Evolutionary conservation across 441 rosid genomes (phyloP).

Genomic region (Euphorbia corollata): DNA sequence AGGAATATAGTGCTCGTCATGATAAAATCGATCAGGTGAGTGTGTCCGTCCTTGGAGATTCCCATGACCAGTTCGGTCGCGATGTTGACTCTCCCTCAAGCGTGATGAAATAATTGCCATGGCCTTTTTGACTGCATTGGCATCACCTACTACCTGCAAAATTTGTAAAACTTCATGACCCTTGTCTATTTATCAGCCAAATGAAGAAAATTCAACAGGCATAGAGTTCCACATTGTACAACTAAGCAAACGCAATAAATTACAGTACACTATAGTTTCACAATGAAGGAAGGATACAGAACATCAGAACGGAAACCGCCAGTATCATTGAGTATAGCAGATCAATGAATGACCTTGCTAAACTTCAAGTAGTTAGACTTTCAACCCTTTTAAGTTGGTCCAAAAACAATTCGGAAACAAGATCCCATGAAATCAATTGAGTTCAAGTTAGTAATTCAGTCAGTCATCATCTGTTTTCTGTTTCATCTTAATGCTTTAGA

Average conservation of each 20-base stretch:
- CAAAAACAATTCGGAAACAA: constrained; percentile 3
- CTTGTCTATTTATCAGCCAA: not conserved
- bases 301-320: not conserved
- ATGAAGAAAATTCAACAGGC: not conserved
- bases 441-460: not conserved
- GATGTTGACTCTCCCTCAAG: constrained; percentile 92
- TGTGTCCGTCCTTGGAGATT: constrained; percentile 58
- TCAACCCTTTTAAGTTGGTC: not conserved
- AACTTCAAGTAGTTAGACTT: constrained; percentile 1
- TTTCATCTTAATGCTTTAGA: not conserved
- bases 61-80: constrained; percentile 55
- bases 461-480: constrained; percentile 7
- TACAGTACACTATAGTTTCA: no score
- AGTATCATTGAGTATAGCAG: not conserved
- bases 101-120: constrained; percentile 66
- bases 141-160: constrained; percentile 78
- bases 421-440: not conserved
- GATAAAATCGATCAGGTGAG: constrained; percentile 59
- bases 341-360: constrained; percentile 8
- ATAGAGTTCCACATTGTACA: constrained; percentile 3
- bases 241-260: constrained; percentile 9
- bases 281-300: no score
- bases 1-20: constrained; percentile 72
- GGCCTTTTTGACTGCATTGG: constrained; percentile 65
- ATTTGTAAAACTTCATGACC: constrained; percentile 5